Conservation (phyloP, 805 yeast genomes). For the Suhomyces sp. region DNA sequence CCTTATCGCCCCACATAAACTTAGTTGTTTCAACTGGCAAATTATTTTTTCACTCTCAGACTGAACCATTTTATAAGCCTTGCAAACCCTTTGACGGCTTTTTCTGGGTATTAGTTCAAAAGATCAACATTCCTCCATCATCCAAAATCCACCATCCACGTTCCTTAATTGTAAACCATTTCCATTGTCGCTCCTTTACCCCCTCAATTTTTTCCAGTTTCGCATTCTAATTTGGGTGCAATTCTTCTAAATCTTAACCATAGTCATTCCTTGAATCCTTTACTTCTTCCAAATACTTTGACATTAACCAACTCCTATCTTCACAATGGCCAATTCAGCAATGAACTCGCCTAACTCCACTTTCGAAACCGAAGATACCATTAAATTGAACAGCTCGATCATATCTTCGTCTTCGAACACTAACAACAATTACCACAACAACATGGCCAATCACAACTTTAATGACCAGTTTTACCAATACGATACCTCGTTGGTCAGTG, state of each 20-base stretch:
- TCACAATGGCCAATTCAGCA: slow-evolving; percentile 12
- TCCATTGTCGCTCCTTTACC: slow-evolving; percentile 7
- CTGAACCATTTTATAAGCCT: too few species aligned
- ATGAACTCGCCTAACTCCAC: slow-evolving; percentile 20
- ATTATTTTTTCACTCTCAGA: too few species aligned
- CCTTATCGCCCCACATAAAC: too few species aligned
- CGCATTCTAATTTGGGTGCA: slow-evolving; percentile 3
- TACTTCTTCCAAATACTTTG: not conserved
- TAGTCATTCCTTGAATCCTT: not conserved
- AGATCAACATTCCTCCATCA: too few species aligned
- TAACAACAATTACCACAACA: slow-evolving; percentile 6
- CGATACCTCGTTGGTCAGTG: slow-evolving; percentile 8
- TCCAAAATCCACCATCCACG: not conserved
- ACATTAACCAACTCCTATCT: slow-evolving; percentile 5
- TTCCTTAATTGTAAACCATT: slow-evolving; percentile 4
- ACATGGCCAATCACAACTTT: slow-evolving; percentile 2
- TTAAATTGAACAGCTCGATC: slow-evolving; percentile 17
- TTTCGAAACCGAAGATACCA: slow-evolving; percentile 23
- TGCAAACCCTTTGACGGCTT: too few species aligned
- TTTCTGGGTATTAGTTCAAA: too few species aligned
- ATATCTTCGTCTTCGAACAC: slow-evolving; percentile 13
- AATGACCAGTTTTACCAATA: slow-evolving; percentile 14
- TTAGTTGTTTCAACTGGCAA: too few species aligned
- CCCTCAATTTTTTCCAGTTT: not conserved
- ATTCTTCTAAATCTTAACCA: slow-evolving; percentile 1